phyloP scores from a whole-genome alignment of 78 protist genomes.

The Dictyostelium intermedium region DNA sequence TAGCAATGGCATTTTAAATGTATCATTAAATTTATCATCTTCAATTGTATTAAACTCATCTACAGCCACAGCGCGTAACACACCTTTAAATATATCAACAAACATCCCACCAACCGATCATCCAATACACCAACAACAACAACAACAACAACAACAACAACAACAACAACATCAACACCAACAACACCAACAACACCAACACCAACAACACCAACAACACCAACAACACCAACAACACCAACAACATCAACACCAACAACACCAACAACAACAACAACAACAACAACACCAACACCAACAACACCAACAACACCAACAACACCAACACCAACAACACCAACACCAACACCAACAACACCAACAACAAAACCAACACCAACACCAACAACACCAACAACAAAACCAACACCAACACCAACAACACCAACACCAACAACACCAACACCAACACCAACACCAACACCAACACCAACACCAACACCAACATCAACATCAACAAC shows the following conservation, averaged over 20 bases:
- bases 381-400: not conserved
- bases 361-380: not conserved
- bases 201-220: no score
- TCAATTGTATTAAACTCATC: not conserved
- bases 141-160: not conserved
- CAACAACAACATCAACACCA: not conserved
- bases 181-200: no score
- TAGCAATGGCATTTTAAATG: not conserved
- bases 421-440: not conserved
- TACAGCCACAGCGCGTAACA: not conserved
- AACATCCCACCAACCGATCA: not conserved
- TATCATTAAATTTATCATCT: not conserved
- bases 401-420: not conserved
- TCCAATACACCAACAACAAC: not conserved
- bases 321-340: not conserved
- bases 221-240: no score
- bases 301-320: not conserved
- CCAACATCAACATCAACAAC: not conserved
- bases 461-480: not conserved
- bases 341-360: not conserved
- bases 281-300: slow-evolving; percentile 1
- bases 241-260: not conserved
- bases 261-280: not conserved
- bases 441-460: not conserved
- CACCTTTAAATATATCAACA: not conserved